Percentiles rank a stretch among this genome's conserved stretches.
These are phyloP conservation scores for Alternaria tenuissima DNA, from an alignment of 2,329 filamentous ascomycete genomes.

Conservation along the genomic window DNA sequence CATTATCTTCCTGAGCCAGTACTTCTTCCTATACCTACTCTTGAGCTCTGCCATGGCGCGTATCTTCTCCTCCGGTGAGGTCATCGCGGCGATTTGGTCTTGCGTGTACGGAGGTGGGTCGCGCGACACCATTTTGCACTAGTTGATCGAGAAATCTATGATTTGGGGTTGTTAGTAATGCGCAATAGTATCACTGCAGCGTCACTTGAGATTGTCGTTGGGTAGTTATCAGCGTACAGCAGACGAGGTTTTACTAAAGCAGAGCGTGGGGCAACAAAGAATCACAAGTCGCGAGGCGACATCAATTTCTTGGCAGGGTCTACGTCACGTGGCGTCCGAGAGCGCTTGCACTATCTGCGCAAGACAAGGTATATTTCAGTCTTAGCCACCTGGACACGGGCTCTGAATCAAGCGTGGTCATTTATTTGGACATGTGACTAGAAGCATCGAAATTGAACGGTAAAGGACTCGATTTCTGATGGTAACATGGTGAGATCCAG, in stretches of 20 bases:
- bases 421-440: not conserved
- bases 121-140: conserved; percentile 29
- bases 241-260: conserved; percentile 1
- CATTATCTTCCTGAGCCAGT: conserved; percentile 6
- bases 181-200: conserved; percentile 2
- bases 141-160: not conserved
- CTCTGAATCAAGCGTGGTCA: not conserved
- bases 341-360: not conserved
- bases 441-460: not conserved
- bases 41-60: conserved; percentile 36
- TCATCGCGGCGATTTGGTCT: conserved; percentile 36
- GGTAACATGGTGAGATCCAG: not conserved
- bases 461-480: not conserved
- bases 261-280: conserved; percentile 21
- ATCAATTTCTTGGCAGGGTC: conserved; percentile 14
- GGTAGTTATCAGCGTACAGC: not conserved
- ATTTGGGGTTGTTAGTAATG: conserved; percentile 5
- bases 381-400: no score
- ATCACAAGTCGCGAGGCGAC: not conserved
- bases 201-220: not conserved
- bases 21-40: conserved; percentile 34
- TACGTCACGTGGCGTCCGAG: not conserved
- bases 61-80: conserved; percentile 27
- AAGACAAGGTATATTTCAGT: no score
- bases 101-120: conserved; percentile 37